phyloP scores from a whole-genome alignment of 345 rosid species.

The Salix suchowensis region DNA sequence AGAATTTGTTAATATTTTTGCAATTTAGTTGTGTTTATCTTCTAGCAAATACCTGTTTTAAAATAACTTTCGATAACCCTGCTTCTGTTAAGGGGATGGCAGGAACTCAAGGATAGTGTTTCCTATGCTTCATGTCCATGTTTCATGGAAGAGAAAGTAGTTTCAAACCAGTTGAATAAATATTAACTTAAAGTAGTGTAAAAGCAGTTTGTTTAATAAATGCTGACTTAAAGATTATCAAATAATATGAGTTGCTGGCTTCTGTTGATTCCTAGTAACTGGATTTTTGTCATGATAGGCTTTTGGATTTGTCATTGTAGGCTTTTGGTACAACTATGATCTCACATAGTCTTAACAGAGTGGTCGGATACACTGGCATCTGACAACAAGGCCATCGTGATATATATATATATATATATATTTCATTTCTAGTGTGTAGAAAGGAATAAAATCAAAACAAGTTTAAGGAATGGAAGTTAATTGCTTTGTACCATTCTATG shows the following conservation, averaged over 20 bases:
- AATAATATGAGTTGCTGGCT: neutral
- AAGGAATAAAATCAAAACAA: too few species aligned
- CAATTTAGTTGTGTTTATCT: neutral
- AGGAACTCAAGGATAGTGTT: neutral
- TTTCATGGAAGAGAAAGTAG: neutral
- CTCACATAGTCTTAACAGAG: neutral
- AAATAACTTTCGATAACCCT: neutral
- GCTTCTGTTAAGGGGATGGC: neutral
- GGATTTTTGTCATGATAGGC: neutral
- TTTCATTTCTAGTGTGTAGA: neutral
- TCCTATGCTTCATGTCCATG: neutral
- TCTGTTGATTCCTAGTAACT: neutral
- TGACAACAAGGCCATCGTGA: neutral
- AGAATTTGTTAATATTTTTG: neutral
- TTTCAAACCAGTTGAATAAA: neutral
- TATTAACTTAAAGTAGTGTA: neutral
- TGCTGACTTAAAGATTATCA: neutral
- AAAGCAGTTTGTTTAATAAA: neutral
- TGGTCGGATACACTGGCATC: neutral
- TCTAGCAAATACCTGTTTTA: neutral
- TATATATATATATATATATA: too few species aligned
- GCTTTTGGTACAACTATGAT: neutral
- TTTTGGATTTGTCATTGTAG: conserved; percentile 9
- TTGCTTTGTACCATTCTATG: too few species aligned
- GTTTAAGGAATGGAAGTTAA: too few species aligned